Base-by-base conservation (phyloP, 768 basidiomycete species). In the Sporobolomyces pararoseus region DNA sequence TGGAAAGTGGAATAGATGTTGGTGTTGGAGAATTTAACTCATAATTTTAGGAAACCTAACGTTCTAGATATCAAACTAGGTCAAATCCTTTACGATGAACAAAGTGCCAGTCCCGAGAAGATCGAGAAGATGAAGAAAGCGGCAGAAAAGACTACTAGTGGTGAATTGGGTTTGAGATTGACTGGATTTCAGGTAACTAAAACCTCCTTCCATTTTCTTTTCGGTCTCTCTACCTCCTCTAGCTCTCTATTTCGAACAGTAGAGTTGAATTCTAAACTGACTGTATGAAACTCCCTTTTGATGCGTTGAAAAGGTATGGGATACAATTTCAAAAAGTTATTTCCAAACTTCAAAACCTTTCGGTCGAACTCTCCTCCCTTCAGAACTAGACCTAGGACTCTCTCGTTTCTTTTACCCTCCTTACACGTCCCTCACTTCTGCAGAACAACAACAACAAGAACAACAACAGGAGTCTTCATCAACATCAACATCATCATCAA, bases 51-150 rank as follows among this genome's bases (percentile, higher is more conserved):
- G 42, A 88, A 86, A 77, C 94, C 94, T 9, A 91, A 89, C 74
- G 84, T 96, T 66, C 82, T 97, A 34, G 95, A 99, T 78, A 83
- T 92, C 78, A 99, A 98, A 79, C 88, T 98, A 21, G 96, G 96
- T 1, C 94, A 89, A 0, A 82, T 88, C 1, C 83, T 98, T n/a
- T 90, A 89, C 71, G 91, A 90, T 59, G 84, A 87, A 17, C 60
- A 70, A 34, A 49, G 12, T 14, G 77, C 78, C 17, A 78, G 84
- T 0, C 82, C 84, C 3, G 90, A 89, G 66, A 99, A 99, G 81
- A 83, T 84, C 68, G 83, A 80, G 47, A 85, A 89, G 31, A 93
- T 94, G 93, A 81, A 84, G 23, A 83, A 85, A 75, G 82, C 83
- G 2, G 91, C 91, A 1, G 82, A 80, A 34, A 80, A 83, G 14